A percentile compares a stretch with the other conserved stretches of the same genome.
Evolutionary conservation across 345 rosid species (phyloP).

Genomic region (Combretum micranthum): DNA sequence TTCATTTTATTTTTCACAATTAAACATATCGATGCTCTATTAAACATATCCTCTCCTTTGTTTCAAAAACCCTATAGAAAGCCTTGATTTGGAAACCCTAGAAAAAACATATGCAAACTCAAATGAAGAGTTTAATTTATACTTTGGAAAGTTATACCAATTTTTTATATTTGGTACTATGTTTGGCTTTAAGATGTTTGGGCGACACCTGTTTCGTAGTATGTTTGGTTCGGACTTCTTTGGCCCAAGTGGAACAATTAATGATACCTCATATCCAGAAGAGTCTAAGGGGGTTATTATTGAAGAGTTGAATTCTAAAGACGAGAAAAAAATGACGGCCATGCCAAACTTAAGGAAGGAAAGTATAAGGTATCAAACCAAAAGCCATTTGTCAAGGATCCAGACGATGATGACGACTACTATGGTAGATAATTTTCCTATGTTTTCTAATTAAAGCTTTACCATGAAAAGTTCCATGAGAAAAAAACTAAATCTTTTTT

Average conservation of each 20-base stretch:
- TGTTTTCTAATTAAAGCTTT: not conserved
- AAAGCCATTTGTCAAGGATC: conserved; percentile 62
- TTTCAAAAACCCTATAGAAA: no score
- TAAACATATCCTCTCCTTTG: no score
- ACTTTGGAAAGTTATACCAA: no score
- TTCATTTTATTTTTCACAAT: no score
- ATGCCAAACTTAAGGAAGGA: conserved; percentile 7
- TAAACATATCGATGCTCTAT: no score
- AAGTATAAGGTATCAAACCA: conserved; percentile 14
- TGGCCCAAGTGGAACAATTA: conserved; percentile 8
- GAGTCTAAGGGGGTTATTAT: conserved; percentile 38
- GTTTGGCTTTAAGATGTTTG: conserved; percentile 17
- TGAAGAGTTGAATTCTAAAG: conserved; percentile 60
- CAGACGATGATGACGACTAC: conserved; percentile 53
- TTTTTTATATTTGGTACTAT: conserved; percentile 36
- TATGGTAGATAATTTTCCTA: conserved; percentile 34
- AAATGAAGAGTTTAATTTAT: no score
- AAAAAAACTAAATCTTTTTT: no score
- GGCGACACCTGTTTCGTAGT: not conserved
- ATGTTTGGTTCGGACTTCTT: conserved; percentile 1
- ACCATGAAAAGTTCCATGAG: not conserved
- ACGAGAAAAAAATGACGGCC: conserved; percentile 21
- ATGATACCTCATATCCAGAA: conserved; percentile 10
- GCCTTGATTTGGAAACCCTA: no score
- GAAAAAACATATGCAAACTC: no score